phyloP scores from a whole-genome alignment of 805 yeast species.

The Cyberlindnera xishuangbannaensis region DNA sequence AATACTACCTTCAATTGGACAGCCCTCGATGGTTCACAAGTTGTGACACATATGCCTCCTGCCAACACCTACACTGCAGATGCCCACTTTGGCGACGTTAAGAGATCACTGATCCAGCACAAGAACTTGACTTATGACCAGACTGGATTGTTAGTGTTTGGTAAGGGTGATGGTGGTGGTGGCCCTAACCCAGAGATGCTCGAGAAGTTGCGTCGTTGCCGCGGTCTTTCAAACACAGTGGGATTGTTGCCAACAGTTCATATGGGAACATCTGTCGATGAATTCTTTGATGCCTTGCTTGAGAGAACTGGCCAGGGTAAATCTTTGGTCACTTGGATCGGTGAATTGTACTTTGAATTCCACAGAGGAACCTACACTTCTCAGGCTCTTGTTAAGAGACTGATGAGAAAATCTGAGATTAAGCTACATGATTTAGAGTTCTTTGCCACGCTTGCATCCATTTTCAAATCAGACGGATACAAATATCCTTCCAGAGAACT shows the following conservation, averaged over 20 bases:
- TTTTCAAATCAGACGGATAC: slow-evolving; percentile 39
- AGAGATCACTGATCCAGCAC: slow-evolving; percentile 73
- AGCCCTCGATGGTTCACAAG: slow-evolving; percentile 90
- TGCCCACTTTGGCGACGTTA: slow-evolving; percentile 91
- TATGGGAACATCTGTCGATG: slow-evolving; percentile 66
- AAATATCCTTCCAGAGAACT: slow-evolving; percentile 68
- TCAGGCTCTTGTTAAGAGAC: slow-evolving; percentile 79
- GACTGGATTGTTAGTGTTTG: slow-evolving; percentile 75
- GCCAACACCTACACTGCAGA: slow-evolving; percentile 91
- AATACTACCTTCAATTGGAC: slow-evolving; percentile 92
- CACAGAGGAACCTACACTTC: slow-evolving; percentile 97
- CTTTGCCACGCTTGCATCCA: slow-evolving; percentile 71
- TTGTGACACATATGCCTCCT: slow-evolving; percentile 96
- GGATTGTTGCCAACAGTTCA: slow-evolving; percentile 80
- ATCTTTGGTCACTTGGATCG: slow-evolving; percentile 79
- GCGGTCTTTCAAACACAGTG: slow-evolving; percentile 79
- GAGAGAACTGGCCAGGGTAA: slow-evolving; percentile 58
- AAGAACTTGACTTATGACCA: slow-evolving; percentile 78
- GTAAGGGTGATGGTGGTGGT: slow-evolving; percentile 98
- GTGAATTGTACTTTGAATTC: slow-evolving; percentile 90
- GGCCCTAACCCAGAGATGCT: slow-evolving; percentile 94
- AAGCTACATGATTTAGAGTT: slow-evolving; percentile 82
- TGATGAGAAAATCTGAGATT: slow-evolving; percentile 71
- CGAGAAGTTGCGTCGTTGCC: slow-evolving; percentile 84
- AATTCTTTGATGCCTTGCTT: slow-evolving; percentile 66